These are phyloP conservation scores for Cydonia oblonga DNA, from an alignment of 331 rosid species.

Conservation along the genomic window DNA sequence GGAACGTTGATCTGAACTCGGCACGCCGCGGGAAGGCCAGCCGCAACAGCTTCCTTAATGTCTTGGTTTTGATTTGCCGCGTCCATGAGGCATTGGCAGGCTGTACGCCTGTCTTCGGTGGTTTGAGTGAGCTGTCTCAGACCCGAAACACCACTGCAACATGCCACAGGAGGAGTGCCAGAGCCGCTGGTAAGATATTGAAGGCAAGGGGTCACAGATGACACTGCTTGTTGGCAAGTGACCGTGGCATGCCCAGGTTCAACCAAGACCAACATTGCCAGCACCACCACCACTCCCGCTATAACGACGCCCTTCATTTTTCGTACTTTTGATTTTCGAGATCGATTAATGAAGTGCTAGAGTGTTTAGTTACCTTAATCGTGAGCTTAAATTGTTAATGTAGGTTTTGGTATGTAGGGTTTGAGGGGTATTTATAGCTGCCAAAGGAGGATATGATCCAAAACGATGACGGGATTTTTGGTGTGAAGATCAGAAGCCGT, in stretches of 20 bases:
- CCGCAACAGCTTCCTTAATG: not conserved
- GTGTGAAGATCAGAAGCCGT: not conserved
- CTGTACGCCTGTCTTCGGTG: not conserved
- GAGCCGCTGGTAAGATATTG: not conserved
- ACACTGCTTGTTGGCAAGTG: not conserved
- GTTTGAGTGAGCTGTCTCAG: not conserved
- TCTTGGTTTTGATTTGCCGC: not conserved
- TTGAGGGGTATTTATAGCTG: not conserved
- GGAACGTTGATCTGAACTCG: not conserved
- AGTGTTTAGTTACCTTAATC: not conserved
- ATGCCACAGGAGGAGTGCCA: not conserved
- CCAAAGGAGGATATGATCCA: not conserved
- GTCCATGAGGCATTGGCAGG: conserved; percentile 6
- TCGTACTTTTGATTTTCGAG: not conserved
- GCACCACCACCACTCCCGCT: not conserved
- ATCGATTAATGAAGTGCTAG: not conserved
- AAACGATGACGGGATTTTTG: not conserved
- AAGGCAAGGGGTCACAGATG: not conserved
- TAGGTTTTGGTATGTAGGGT: not conserved
- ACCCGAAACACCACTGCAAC: not conserved
- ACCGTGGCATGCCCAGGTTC: not conserved
- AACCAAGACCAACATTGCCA: not conserved
- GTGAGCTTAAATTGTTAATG: not conserved
- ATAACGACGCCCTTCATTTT: not conserved
- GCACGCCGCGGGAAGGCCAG: not conserved